These are phyloP conservation scores for Podaxis mareebaensis DNA, from an alignment of 768 basidiomycete genomes.

Conservation along the genomic window DNA sequence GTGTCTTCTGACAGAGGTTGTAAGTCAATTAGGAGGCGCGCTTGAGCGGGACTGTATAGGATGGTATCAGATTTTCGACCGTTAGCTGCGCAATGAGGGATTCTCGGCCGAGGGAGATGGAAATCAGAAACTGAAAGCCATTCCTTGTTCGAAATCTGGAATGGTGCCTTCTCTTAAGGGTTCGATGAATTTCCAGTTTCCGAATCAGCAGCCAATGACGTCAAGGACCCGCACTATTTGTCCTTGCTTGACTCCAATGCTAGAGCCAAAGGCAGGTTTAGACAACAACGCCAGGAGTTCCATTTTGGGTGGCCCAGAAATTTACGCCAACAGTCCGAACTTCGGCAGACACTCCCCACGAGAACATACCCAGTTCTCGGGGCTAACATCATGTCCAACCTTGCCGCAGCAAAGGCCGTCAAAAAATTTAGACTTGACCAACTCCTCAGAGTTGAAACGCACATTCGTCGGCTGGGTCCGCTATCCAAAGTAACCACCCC, in stretches of 20 bases:
- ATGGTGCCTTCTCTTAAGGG: neutral
- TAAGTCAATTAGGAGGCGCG: neutral
- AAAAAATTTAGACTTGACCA: constrained; percentile 42
- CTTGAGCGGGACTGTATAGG: neutral
- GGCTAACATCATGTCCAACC: constrained; percentile 12
- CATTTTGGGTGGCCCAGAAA: neutral
- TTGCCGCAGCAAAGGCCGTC: constrained; percentile 31
- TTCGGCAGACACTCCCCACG: neutral
- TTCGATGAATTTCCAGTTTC: neutral
- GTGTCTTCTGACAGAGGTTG: neutral
- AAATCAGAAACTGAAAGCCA: neutral
- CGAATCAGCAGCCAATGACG: neutral
- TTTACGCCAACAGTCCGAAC: neutral
- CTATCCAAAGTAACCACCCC: constrained; percentile 37
- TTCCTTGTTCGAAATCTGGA: neutral
- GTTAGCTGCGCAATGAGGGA: neutral
- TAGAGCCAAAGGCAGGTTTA: neutral
- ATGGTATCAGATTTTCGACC: neutral
- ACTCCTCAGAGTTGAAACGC: constrained; percentile 7
- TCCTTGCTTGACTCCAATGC: neutral
- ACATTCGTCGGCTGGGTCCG: constrained; percentile 12
- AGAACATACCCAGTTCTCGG: neutral
- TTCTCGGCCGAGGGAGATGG: neutral
- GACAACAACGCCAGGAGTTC: neutral
- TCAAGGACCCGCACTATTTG: neutral